Conservation (phyloP, 2,329 filamentous ascomycete species). For the Hypoxylon sp. region DNA sequence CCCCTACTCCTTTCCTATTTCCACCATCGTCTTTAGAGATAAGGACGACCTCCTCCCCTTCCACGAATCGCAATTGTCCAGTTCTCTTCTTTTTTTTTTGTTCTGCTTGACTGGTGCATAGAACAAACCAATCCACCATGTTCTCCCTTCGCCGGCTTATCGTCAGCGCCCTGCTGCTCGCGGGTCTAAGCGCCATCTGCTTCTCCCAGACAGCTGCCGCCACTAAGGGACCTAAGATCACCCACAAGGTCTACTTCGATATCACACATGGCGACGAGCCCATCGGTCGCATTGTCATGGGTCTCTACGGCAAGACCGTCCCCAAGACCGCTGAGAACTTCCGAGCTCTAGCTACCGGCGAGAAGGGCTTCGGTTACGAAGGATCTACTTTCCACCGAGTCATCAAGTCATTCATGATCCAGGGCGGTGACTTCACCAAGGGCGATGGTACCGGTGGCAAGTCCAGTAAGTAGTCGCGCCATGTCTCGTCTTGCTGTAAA, state of each 20-base stretch:
- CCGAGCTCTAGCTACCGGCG: constrained; percentile 83
- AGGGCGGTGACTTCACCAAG: constrained; percentile 89
- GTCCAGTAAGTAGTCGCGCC: constrained; percentile 72
- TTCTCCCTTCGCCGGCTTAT: constrained; percentile 78
- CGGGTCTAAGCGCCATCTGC: constrained; percentile 79
- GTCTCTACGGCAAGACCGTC: constrained; percentile 88
- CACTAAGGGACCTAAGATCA: constrained; percentile 92
- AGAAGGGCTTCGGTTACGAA: constrained; percentile 88
- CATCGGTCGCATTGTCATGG: constrained; percentile 81
- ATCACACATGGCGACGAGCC: constrained; percentile 80
- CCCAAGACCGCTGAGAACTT: constrained; percentile 81
- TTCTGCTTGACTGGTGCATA: constrained; percentile 26
- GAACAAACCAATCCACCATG: constrained; percentile 65
- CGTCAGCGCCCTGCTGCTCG: constrained; percentile 78
- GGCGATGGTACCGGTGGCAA: constrained; percentile 86
- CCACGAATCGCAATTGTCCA: not conserved
- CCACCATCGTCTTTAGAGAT: constrained; percentile 18
- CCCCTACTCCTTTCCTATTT: constrained; percentile 25
- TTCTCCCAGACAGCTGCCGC: constrained; percentile 80
- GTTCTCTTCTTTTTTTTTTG: constrained; percentile 23
- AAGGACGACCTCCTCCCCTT: not conserved
- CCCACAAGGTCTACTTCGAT: constrained; percentile 93
- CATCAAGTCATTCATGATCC: constrained; percentile 92
- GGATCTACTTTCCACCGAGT: constrained; percentile 89
- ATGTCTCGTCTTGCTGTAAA: not conserved